A percentile compares a stretch with the other conserved stretches of the same genome.
phyloP scores from a whole-genome alignment of 1,284 basidiomycete genomes.

The Papiliotrema fonsecae region DNA sequence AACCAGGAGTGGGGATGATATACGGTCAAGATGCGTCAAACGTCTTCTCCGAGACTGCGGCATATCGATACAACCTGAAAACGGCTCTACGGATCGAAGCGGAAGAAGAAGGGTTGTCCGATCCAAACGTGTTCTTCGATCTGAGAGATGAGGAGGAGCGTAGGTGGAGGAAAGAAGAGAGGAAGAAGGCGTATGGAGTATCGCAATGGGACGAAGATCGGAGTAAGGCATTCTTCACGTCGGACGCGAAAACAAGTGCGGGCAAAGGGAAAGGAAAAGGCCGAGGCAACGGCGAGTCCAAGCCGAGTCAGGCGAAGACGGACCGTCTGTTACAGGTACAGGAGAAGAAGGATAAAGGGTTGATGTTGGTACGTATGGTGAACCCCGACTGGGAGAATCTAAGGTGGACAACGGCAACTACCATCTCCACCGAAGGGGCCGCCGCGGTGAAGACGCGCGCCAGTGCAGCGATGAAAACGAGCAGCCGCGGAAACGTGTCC shows the following conservation, averaged over 20 bases:
- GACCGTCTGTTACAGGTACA: not conserved
- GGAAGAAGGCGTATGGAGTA: not conserved
- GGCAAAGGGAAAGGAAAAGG: too few relatives aligned
- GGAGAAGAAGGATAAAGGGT: not conserved
- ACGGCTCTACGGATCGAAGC: slow-evolving; percentile 1
- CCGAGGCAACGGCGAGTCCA: not conserved
- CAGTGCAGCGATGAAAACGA: too few relatives aligned
- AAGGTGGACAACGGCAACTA: not conserved
- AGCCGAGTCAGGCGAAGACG: too few relatives aligned
- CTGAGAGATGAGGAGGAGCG: not conserved
- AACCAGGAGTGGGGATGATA: not conserved
- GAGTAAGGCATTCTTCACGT: not conserved
- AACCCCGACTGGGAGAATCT: not conserved
- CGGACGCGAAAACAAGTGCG: too few relatives aligned
- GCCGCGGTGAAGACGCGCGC: not conserved
- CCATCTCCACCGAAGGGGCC: not conserved
- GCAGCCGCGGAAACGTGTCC: too few relatives aligned
- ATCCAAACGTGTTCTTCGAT: not conserved
- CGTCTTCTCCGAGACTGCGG: not conserved
- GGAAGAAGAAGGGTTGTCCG: slow-evolving; percentile 3
- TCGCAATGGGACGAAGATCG: not conserved
- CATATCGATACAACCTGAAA: slow-evolving; percentile 1
- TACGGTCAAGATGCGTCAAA: not conserved
- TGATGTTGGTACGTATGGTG: slow-evolving; percentile 3
- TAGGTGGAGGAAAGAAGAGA: not conserved